A percentile compares a stretch with the other conserved stretches of the same genome.
Conservation (phyloP, 306 rosid genomes). For the Trifolium pratense region DNA sequence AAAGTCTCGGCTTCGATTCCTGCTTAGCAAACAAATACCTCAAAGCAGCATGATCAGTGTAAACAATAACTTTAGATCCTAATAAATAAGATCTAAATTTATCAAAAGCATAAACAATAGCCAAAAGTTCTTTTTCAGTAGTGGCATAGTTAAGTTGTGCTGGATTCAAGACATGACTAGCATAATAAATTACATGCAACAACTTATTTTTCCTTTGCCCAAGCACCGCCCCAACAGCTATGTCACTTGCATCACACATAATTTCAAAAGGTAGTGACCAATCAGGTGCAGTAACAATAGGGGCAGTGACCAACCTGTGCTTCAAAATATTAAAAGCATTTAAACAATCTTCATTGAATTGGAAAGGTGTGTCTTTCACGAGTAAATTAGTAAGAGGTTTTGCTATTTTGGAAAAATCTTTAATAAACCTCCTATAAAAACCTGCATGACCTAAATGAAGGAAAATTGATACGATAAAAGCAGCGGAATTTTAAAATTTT, state of each 20-base stretch:
- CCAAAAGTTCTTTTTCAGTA: not conserved
- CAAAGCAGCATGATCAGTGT: no score
- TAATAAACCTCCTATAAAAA: not conserved
- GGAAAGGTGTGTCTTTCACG: not conserved
- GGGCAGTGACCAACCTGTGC: not conserved
- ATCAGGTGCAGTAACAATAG: not conserved
- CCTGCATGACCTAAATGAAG: not conserved
- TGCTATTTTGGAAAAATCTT: not conserved
- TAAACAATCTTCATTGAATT: not conserved
- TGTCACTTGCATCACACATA: not conserved
- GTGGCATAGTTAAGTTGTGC: not conserved
- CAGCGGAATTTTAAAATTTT: no score
- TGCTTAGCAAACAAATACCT: no score
- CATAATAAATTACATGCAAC: slow-evolving; percentile 10
- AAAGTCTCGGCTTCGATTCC: no score
- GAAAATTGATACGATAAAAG: no score
- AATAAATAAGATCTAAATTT: no score
- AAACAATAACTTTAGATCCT: no score
- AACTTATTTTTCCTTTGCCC: not conserved
- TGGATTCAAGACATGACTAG: not conserved
- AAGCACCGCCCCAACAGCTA: not conserved
- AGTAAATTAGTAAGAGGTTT: not conserved
- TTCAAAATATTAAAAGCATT: not conserved
- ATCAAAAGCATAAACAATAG: not conserved
- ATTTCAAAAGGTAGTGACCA: slow-evolving; percentile 2